Evolutionary conservation across 2,329 filamentous ascomycete species (phyloP).

Genomic region (Sclerotinia trifoliorum): DNA sequence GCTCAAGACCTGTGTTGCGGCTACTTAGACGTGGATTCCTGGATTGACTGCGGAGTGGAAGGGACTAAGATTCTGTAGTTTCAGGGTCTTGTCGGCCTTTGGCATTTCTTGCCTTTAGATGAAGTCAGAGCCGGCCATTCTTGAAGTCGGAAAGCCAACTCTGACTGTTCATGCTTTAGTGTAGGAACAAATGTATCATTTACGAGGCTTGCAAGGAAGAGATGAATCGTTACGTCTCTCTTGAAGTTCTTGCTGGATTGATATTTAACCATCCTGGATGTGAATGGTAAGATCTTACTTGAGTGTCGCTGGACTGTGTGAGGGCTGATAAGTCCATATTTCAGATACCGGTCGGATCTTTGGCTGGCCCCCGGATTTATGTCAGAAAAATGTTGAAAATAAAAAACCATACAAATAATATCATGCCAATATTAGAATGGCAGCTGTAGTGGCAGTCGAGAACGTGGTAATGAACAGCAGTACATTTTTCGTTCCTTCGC

Average conservation of each 20-base stretch:
- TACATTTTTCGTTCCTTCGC: too few relatives aligned
- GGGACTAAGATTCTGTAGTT: neutral
- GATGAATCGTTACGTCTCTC: neutral
- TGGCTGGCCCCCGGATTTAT: too few relatives aligned
- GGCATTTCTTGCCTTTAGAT: neutral
- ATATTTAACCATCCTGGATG: neutral
- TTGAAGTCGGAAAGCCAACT: neutral
- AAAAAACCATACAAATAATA: too few relatives aligned
- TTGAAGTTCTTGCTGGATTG: neutral
- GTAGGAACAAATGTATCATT: neutral
- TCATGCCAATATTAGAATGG: too few relatives aligned
- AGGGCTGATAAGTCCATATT: neutral
- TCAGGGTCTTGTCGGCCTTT: neutral
- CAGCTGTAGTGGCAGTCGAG: too few relatives aligned
- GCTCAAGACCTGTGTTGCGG: neutral
- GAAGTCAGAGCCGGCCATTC: neutral
- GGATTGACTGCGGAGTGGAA: too few relatives aligned
- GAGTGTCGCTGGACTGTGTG: neutral
- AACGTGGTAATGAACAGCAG: too few relatives aligned
- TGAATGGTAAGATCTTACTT: neutral
- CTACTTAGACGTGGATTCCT: neutral
- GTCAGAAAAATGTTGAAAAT: too few relatives aligned
- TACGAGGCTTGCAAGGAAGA: fast-evolving
- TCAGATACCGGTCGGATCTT: too few relatives aligned
- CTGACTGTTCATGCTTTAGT: neutral